Conservation (phyloP, 805 yeast genomes). For the Cyberlindnera mississippiensis region DNA sequence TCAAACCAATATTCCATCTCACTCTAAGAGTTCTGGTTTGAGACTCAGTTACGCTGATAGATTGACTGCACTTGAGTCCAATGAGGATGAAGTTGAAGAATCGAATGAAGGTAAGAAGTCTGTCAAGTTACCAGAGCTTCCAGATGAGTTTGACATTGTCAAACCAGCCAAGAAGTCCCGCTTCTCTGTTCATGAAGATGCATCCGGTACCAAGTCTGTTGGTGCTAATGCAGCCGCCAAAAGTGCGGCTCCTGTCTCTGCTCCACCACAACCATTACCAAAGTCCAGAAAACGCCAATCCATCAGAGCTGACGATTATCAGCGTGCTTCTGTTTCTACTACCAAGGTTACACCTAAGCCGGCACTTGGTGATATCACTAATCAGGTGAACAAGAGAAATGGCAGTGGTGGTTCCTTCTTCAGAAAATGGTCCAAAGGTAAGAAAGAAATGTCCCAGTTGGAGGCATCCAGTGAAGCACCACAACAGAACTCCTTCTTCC, state of each 20-base stretch:
- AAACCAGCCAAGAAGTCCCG: slow-evolving; percentile 11
- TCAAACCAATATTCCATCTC: slow-evolving; percentile 8
- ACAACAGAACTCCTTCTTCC: slow-evolving; percentile 28
- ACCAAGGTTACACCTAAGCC: slow-evolving; percentile 11
- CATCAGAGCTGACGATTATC: background rate
- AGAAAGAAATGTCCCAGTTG: slow-evolving; percentile 20
- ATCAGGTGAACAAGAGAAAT: slow-evolving; percentile 19
- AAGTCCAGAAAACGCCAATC: slow-evolving; percentile 11
- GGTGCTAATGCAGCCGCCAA: background rate
- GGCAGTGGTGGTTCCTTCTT: slow-evolving; percentile 25
- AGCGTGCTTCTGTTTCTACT: slow-evolving; percentile 12
- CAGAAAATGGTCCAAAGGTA: slow-evolving; percentile 27
- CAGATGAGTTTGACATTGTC: slow-evolving; percentile 16
- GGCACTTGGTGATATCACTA: slow-evolving; percentile 23
- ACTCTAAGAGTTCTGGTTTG: slow-evolving; percentile 19
- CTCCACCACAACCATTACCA: slow-evolving; percentile 13
- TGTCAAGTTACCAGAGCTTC: slow-evolving; percentile 25
- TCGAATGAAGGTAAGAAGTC: slow-evolving; percentile 5
- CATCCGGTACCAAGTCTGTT: background rate
- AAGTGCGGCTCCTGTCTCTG: background rate
- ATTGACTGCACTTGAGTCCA: slow-evolving; percentile 24
- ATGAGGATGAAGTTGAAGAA: background rate
- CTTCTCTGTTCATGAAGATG: slow-evolving; percentile 10
- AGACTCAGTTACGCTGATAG: slow-evolving; percentile 39
- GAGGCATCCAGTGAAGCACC: slow-evolving; percentile 16